Percentiles rank a stretch among this genome's conserved stretches.
Conservation (phyloP, 1,139 yeast species). For the Saccharomycopsis crataegensis region DNA sequence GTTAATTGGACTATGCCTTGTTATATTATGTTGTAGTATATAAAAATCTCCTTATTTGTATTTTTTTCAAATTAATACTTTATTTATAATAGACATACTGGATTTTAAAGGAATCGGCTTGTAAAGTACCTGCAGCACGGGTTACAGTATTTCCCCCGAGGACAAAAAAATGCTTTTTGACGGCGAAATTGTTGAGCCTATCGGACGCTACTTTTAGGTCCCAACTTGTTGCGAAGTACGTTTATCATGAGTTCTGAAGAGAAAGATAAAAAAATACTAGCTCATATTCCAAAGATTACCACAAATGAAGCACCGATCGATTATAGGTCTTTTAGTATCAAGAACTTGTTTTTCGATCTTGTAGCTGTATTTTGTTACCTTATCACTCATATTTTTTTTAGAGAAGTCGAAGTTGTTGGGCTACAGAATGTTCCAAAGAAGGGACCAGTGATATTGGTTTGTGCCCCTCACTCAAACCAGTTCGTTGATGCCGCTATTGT, state of each 20-base stretch:
- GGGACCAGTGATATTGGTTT: conserved; percentile 67
- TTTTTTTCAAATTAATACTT: too few relatives aligned
- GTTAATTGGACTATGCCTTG: not conserved
- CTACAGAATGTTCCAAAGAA: conserved; percentile 56
- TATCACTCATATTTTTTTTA: conserved; percentile 43
- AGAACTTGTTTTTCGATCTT: conserved; percentile 29
- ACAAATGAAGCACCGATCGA: conserved; percentile 2
- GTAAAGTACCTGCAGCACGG: too few relatives aligned
- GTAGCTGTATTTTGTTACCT: conserved; percentile 31
- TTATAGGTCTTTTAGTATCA: conserved; percentile 10
- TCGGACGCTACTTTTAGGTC: too few relatives aligned
- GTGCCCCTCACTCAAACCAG: conserved; percentile 80
- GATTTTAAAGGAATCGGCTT: too few relatives aligned
- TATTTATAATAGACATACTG: too few relatives aligned
- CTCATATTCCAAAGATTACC: conserved; percentile 22
- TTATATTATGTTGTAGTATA: not conserved
- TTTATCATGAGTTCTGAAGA: too few relatives aligned
- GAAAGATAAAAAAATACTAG: not conserved
- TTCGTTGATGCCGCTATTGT: conserved; percentile 66
- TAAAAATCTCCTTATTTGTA: not conserved
- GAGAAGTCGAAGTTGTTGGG: conserved; percentile 65
- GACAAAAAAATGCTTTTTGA: too few relatives aligned
- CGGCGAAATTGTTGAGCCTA: too few relatives aligned
- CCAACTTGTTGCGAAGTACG: too few relatives aligned
- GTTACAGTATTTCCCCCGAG: too few relatives aligned